Evolutionary conservation across 2,329 filamentous ascomycete species (phyloP).

Genomic region (Aspergillus fischeri): DNA sequence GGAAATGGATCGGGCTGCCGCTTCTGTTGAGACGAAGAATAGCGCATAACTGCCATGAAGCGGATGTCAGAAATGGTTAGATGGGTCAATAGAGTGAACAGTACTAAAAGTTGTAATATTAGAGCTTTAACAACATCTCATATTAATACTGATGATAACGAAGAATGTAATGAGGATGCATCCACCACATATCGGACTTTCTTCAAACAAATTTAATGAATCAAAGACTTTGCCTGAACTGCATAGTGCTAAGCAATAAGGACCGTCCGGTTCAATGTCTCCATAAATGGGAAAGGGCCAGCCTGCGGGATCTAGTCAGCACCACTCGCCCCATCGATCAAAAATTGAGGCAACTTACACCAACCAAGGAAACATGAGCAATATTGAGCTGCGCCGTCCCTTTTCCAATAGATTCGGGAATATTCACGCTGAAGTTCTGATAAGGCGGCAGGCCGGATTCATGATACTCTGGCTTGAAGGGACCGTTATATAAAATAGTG

Average conservation of each 20-base stretch:
- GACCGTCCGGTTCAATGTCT: constrained; percentile 24
- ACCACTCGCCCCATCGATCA: not conserved
- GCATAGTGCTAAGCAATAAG: constrained; percentile 5
- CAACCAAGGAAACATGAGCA: constrained; percentile 27
- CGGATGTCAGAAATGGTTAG: no score
- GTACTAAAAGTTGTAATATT: not conserved
- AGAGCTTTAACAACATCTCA: not conserved
- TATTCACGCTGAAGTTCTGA: constrained; percentile 28
- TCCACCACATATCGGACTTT: not conserved
- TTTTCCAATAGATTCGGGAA: constrained; percentile 14
- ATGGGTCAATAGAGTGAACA: not conserved
- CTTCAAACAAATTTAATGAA: no score
- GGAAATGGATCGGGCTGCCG: not conserved
- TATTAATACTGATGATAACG: not conserved
- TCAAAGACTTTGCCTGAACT: no score
- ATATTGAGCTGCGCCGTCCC: constrained; percentile 23
- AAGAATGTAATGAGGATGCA: not conserved
- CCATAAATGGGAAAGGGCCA: constrained; percentile 17
- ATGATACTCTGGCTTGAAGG: constrained; percentile 25
- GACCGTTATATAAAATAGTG: constrained; percentile 24
- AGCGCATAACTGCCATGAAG: not conserved
- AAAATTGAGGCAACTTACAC: constrained; percentile 18
- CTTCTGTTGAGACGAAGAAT: not conserved
- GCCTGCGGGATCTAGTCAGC: constrained; percentile 17
- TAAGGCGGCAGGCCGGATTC: constrained; percentile 21